Base-by-base conservation (phyloP, 1,139 yeast species). In the Debaryomyces fabryi region DNA sequence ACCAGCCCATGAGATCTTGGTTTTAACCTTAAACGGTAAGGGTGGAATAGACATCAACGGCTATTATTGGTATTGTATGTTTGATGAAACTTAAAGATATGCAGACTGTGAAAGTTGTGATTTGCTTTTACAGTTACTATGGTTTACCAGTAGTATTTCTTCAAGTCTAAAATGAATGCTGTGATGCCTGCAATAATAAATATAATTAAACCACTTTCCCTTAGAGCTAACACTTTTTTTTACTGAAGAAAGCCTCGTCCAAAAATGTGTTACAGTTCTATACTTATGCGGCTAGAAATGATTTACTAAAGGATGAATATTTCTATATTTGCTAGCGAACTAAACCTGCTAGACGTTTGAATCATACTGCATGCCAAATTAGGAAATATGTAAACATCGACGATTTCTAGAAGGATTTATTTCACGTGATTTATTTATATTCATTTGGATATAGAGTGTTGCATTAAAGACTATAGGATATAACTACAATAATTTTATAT, bases 1-100 rank as follows among this genome's bases (percentile, higher is more conserved):
- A 23, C 96, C 96, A 16, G 96, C 83, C 96, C 96, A 89, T n/a
- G 96, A 88, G 56, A 86, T 89, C 46, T 78, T 78, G 27, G 96
- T 88, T 61, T 81, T 82, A 34, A 86, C 96, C 65, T 79, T 79
- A 68, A 89, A 88, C 8, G 96, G 95, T 32, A 78, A 71, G 29
- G 68, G 59, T 34, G 76, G 74, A 46, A 50, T 40, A 27, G 44
- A 41, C 52, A 49, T 49, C 33, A 29, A 21, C 34, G 18, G 23
- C 13, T 32, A 33, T 33, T 35, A 25, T 34, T 35, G 38, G 34
- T 33, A n/a, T 18, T 30, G 43, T 27, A 21, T 18, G 32, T 20
- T 39, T 18, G 40, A 10, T 16, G 34, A 27, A 20, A 25, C 16
- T 16, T 6, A 39, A 39, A 18, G 34, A 18, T 24, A 39, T 39